Percentiles rank a stretch among this genome's conserved stretches.
Conservation (phyloP, 208 protist species). For the Trypanosoma scelopori region DNA sequence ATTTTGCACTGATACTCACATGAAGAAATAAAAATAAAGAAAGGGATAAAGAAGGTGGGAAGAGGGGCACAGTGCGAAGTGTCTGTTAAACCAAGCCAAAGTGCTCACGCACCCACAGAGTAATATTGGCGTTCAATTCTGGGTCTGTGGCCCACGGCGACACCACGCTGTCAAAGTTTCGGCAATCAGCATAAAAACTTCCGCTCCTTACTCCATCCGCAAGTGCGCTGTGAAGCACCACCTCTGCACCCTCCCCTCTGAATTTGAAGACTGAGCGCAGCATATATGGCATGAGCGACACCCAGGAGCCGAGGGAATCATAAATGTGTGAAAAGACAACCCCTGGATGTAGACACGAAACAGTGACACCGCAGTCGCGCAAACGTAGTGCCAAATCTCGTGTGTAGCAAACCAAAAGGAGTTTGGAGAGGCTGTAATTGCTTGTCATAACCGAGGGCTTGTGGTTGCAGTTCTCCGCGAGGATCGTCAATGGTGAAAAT, state of each 20-base stretch:
- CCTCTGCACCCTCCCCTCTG: slow-evolving; percentile 44
- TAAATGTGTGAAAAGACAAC: slow-evolving; percentile 56
- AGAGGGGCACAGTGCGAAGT: too few relatives aligned
- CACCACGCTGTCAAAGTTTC: slow-evolving; percentile 26
- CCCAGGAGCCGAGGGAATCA: slow-evolving; percentile 23
- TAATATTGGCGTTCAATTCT: slow-evolving; percentile 35
- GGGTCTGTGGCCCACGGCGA: slow-evolving; percentile 37
- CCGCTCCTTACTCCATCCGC: slow-evolving; percentile 30
- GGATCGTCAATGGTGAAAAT: slow-evolving; percentile 34
- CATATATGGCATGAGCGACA: slow-evolving; percentile 34
- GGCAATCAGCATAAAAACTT: slow-evolving; percentile 46
- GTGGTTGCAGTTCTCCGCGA: slow-evolving; percentile 41
- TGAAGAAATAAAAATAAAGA: too few relatives aligned
- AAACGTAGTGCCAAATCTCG: slow-evolving; percentile 42
- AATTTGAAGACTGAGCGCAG: slow-evolving; percentile 60
- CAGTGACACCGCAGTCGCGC: slow-evolving; percentile 29
- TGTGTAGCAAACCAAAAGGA: slow-evolving; percentile 57
- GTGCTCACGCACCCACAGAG: slow-evolving; percentile 36
- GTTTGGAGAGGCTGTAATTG: slow-evolving; percentile 59
- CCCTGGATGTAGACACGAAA: slow-evolving; percentile 37
- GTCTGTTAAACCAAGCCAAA: slow-evolving; percentile 27
- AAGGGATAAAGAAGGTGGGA: too few relatives aligned
- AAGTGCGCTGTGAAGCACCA: slow-evolving; percentile 44
- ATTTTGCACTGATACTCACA: too few relatives aligned
- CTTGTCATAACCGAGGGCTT: slow-evolving; percentile 29